These are phyloP conservation scores for Cyclotella baltica DNA, from an alignment of 108 stramenopile genomes.

Conservation along the genomic window DNA sequence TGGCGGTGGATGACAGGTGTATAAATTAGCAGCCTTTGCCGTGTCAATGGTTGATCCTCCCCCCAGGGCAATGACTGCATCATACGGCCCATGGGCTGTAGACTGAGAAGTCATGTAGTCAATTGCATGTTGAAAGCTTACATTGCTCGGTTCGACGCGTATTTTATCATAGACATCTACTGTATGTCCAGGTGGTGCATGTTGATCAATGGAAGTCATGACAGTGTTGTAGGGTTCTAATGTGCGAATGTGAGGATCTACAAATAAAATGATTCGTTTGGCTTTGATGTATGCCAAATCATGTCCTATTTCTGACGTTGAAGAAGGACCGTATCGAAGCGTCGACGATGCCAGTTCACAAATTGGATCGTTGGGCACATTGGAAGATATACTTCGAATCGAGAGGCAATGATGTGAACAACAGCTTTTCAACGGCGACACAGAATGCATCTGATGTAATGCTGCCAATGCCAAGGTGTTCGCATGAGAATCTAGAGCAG, in stretches of 20 bases:
- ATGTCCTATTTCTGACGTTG: constrained; percentile 58
- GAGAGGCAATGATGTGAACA: background rate
- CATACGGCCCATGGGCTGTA: constrained; percentile 29
- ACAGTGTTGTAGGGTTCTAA: constrained; percentile 43
- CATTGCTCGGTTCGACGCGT: constrained; percentile 56
- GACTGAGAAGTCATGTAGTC: constrained; percentile 41
- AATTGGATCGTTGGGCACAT: constrained; percentile 39
- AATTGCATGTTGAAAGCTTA: constrained; percentile 60
- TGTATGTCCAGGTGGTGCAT: constrained; percentile 21
- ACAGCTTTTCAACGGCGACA: background rate
- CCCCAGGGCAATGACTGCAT: constrained; percentile 69
- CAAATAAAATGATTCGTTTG: constrained; percentile 51
- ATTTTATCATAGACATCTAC: constrained; percentile 51
- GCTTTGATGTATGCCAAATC: constrained; percentile 48
- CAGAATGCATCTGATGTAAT: no score
- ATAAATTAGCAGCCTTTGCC: constrained; percentile 70
- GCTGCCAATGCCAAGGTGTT: no score
- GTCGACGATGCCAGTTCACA: constrained; percentile 63
- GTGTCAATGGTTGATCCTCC: constrained; percentile 74
- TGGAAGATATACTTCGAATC: background rate
- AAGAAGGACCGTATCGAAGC: constrained; percentile 54
- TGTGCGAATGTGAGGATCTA: constrained; percentile 47
- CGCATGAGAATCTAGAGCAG: no score
- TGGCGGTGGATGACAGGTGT: constrained; percentile 43
- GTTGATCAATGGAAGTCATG: constrained; percentile 44